Conservation (phyloP, 2,329 filamentous ascomycete species). For the Aspergillus eucalypticola region DNA sequence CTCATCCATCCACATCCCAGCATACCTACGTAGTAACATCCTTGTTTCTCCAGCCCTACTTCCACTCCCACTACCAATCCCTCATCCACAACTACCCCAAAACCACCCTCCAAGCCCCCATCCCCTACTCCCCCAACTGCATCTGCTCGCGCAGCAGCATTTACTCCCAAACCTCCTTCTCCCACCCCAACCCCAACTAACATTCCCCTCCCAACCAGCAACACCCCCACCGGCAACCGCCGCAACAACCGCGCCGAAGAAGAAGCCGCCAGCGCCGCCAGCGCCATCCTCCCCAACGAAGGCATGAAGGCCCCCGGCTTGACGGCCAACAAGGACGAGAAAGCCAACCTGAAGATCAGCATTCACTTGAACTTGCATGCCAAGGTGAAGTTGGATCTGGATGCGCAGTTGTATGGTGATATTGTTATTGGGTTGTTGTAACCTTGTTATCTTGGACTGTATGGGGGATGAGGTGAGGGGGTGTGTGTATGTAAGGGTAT, state of each 20-base stretch:
- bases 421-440: slow-evolving; percentile 27
- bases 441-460: background rate
- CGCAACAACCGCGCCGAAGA: background rate
- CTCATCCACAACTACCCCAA: background rate
- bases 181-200: background rate
- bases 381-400: slow-evolving; percentile 27
- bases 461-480: background rate
- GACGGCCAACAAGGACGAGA: slow-evolving; percentile 10
- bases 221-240: background rate
- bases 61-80: background rate
- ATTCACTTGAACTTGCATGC: slow-evolving; percentile 28
- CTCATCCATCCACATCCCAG: background rate
- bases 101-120: background rate
- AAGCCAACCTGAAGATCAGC: slow-evolving; percentile 24
- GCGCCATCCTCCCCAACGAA: background rate
- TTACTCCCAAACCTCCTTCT: background rate
- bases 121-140: background rate
- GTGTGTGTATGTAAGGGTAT: background rate
- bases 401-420: slow-evolving; percentile 29
- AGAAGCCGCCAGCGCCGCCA: background rate
- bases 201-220: background rate
- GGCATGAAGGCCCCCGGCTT: background rate
- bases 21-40: background rate
- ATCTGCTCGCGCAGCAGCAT: background rate
- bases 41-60: background rate